A percentile compares a stretch with the other conserved stretches of the same genome.
These are phyloP conservation scores for Venturia effusa DNA, from an alignment of 2,329 filamentous ascomycete species.

Conservation along the genomic window DNA sequence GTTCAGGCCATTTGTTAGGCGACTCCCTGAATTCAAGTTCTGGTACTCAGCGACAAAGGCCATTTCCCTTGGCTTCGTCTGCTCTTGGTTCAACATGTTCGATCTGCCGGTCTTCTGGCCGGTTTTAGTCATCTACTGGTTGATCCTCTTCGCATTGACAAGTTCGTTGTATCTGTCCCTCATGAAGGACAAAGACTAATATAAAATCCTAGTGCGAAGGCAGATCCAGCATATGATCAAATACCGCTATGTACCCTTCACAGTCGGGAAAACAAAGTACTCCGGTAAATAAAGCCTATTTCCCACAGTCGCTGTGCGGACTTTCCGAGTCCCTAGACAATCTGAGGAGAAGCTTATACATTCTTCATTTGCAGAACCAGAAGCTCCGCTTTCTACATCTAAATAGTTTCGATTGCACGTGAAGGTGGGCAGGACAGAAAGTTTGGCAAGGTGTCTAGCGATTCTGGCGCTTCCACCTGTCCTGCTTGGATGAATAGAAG, in stretches of 20 bases:
- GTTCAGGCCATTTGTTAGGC: slow-evolving; percentile 92
- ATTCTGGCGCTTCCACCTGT: not conserved
- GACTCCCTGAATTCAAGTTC: slow-evolving; percentile 98
- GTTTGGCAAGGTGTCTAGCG: not conserved
- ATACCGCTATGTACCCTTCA: slow-evolving; percentile 95
- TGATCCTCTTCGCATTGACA: slow-evolving; percentile 90
- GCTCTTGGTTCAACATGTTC: slow-evolving; percentile 89
- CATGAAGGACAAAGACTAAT: not conserved
- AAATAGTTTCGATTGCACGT: not conserved
- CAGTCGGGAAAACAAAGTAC: slow-evolving; percentile 79
- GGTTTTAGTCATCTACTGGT: slow-evolving; percentile 95
- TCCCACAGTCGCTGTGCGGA: not conserved
- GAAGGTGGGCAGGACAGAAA: not conserved
- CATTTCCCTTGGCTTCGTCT: slow-evolving; percentile 69
- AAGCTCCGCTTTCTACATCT: slow-evolving; percentile 1
- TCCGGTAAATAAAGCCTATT: slow-evolving; percentile 8
- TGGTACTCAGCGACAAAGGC: slow-evolving; percentile 94
- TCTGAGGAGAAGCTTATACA: not conserved
- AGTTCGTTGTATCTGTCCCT: slow-evolving; percentile 49
- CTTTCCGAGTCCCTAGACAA: not conserved
- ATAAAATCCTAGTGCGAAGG: slow-evolving; percentile 62
- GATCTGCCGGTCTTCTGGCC: slow-evolving; percentile 99
- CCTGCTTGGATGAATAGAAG: not conserved
- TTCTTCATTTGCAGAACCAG: not conserved
- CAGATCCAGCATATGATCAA: slow-evolving; percentile 99